phyloP scores from a whole-genome alignment of 2,329 filamentous ascomycete genomes.

The Trichoderma hamatum region DNA sequence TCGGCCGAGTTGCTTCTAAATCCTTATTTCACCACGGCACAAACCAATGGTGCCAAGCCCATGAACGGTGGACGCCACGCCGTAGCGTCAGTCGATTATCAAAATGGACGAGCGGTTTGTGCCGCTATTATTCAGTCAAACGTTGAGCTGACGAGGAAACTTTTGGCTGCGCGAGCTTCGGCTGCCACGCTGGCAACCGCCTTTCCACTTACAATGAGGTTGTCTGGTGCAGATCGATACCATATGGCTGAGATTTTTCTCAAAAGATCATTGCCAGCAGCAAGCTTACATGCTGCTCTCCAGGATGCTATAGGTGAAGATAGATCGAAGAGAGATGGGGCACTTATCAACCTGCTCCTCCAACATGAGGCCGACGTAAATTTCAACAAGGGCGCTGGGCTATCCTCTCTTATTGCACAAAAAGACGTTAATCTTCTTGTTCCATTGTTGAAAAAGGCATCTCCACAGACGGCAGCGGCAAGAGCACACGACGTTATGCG shows the following conservation, averaged over 20 bases:
- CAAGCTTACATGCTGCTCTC: slow-evolving; percentile 52
- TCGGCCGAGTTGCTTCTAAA: slow-evolving; percentile 55
- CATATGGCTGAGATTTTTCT: slow-evolving; percentile 56
- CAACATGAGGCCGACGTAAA: slow-evolving; percentile 58
- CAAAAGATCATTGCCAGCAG: slow-evolving; percentile 50
- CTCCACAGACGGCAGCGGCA: slow-evolving; percentile 51
- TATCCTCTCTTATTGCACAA: slow-evolving; percentile 52
- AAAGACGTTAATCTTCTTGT: slow-evolving; percentile 52
- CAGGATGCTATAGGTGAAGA: slow-evolving; percentile 57
- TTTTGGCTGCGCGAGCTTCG: slow-evolving; percentile 52
- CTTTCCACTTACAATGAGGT: slow-evolving; percentile 52
- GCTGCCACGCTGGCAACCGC: slow-evolving; percentile 51
- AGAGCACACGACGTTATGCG: slow-evolving; percentile 54
- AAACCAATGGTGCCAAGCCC: slow-evolving; percentile 35
- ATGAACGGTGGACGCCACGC: slow-evolving; percentile 46
- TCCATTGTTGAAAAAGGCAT: slow-evolving; percentile 50
- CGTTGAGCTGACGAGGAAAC: slow-evolving; percentile 47
- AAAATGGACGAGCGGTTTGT: slow-evolving; percentile 54
- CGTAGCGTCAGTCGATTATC: slow-evolving; percentile 56
- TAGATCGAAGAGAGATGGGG: slow-evolving; percentile 51
- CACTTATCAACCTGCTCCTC: slow-evolving; percentile 56
- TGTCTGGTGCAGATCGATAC: slow-evolving; percentile 49
- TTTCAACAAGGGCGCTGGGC: slow-evolving; percentile 54
- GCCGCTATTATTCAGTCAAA: slow-evolving; percentile 53
- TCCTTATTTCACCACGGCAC: slow-evolving; percentile 43